Evolutionary conservation across 2,329 filamentous ascomycete species (phyloP), one percentile per base, ranked within the genome.

Genomic region (Tolypocladium tropicale): DNA sequence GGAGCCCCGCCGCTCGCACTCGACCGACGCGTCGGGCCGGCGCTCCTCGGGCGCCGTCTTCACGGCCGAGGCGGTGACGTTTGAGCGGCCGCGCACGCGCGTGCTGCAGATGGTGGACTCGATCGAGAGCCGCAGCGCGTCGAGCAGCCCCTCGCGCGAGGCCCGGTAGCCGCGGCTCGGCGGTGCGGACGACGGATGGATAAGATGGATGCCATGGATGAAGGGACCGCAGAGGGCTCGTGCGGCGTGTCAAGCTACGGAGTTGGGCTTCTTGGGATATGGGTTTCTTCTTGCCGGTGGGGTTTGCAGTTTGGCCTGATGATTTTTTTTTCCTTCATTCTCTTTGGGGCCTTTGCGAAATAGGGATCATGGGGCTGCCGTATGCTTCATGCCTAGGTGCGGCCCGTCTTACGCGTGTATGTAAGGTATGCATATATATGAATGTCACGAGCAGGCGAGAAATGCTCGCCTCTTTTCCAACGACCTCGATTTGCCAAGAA

Each of bases 51-150:
- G 70, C 37, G 68, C 68, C 18, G 59, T 75, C 32, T 70, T 74
- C 52, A 77, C 74, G 23, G 79, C 78, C 4, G 72, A 80, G 64
- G 75, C 72, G n/a, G 70, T 81, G 53, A 67, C 67, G 46, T 59
- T 75, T 25, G 70, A 75, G 60, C 67, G 67, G 57, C 72, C 76
- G 11, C 65, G 70, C 60, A 76, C 76, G 16, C 67, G 74, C 37
- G 81, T 84, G 32, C 65, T 80, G 51, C 72, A 75, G 50, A 81
- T 84, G 78, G 79, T 84, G 41, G 74, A 83, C 62, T 75, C 70
- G 57, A 74, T 83, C 57, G 81, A 84, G 72, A 73, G 66, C 36
- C 66, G 68, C 55, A 79, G 74, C 58, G 69, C 72, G 46, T 72
- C 73, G 28, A 65, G 61, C 5, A 80, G 77, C 57, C 70, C 76